These are phyloP conservation scores for Dryas octopetala DNA, from an alignment of 306 rosid species.

Conservation along the genomic window DNA sequence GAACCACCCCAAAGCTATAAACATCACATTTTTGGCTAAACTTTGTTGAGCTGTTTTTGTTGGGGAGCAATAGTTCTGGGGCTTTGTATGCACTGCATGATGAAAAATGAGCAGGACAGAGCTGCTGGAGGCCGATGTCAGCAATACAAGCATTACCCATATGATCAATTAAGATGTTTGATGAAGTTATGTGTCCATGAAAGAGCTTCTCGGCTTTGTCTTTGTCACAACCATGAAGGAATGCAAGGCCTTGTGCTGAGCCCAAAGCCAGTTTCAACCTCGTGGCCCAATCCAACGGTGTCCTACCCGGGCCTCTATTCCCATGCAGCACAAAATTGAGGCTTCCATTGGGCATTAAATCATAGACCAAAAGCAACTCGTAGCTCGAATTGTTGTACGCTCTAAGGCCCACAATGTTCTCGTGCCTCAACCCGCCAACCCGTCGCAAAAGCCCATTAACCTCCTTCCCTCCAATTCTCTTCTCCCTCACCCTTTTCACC, in stretches of 20 bases:
- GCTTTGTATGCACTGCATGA: conserved; percentile 11
- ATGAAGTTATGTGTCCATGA: conserved; percentile 26
- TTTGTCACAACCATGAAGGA: conserved; percentile 12
- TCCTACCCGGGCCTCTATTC: conserved; percentile 36
- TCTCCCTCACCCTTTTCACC: conserved; percentile 27
- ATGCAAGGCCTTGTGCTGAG: conserved; percentile 21
- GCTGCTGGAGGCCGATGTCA: conserved; percentile 26
- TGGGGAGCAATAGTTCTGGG: conserved; percentile 11
- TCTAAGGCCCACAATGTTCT: conserved; percentile 27
- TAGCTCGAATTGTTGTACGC: conserved; percentile 13
- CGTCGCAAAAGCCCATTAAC: conserved; percentile 7
- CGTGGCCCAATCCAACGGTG: conserved; percentile 23
- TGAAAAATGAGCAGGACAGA: not conserved
- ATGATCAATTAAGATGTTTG: conserved; percentile 27
- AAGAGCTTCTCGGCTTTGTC: conserved; percentile 12
- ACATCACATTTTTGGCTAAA: conserved; percentile 23
- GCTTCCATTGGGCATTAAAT: conserved; percentile 19
- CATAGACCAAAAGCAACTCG: conserved; percentile 30
- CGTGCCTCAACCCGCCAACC: conserved; percentile 12
- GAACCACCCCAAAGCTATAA: conserved; percentile 34
- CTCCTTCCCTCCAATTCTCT: conserved; percentile 12
- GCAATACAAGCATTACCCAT: conserved; percentile 17
- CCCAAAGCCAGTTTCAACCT: conserved; percentile 26
- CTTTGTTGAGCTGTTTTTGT: not conserved
- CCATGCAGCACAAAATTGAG: conserved; percentile 25